Base-by-base conservation (phyloP, 306 rosid species). In the Purshia tridentata region DNA sequence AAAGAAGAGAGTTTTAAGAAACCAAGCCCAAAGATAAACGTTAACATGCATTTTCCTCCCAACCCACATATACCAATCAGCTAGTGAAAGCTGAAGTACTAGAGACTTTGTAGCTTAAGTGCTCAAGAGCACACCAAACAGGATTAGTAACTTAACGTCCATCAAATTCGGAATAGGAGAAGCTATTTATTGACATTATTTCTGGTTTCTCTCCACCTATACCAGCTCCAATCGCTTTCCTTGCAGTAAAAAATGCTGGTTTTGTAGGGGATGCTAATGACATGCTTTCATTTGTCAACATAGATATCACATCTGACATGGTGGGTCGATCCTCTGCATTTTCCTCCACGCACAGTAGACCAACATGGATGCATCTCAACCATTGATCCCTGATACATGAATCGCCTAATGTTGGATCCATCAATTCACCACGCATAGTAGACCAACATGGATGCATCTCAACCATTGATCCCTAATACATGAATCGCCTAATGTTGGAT, bases 361-460 rank as follows among this genome's bases (percentile, higher is more conserved):
- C 73, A n/a, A 67, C 59, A 67, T 75, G 79, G 12, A 75, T 75
- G 48, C 50, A 53, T 50, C 58, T 56, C 22, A 54, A 41, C 15
- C 67, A n/a, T 4, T 46, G 44, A 35, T 55, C 16, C 9, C 2
- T 47, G 11, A 45, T 2, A 37, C 73, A 66, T 29, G 79, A 75
- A 11, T 67, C 51, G 0, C 54, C 35, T 2, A 75, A 5, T 37
- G 41, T 67, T 12, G 67, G 51, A 61, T 75, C 79, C 7, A 75
- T 46, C n/a, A n/a, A n/a, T n/a, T n/a, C n/a, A n/a, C 79, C 5
- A 67, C 79, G 2, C 79, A 75, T 5, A 66, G 45, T 18, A 75
- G 73, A 13, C 67, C 59, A 4, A 75, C 48, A 35, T 75, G 79
- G 18, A 75, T 10, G 48, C 49, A 53, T 66, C 66, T 67, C 2